Evolutionary conservation across 2,329 filamentous ascomycete species (phyloP).

Genomic region (Scytalidium sp.): DNA sequence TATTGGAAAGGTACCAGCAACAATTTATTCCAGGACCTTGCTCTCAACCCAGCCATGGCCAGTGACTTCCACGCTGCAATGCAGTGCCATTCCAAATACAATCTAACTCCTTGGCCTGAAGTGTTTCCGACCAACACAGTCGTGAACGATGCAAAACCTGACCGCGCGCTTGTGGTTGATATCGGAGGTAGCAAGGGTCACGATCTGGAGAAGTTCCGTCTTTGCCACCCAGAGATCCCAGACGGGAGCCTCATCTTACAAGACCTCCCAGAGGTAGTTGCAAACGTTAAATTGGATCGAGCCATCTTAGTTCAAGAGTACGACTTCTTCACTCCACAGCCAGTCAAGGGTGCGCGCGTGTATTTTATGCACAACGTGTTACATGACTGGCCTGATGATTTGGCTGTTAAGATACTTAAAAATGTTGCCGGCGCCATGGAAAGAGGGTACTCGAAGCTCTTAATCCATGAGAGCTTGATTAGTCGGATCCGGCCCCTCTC

Average conservation of each 20-base stretch:
- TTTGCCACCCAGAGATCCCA: constrained; percentile 21
- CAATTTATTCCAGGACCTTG: constrained; percentile 31
- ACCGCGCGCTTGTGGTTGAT: constrained; percentile 22
- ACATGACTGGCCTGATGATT: constrained; percentile 29
- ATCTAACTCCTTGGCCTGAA: constrained; percentile 34
- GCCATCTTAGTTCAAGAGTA: constrained; percentile 29
- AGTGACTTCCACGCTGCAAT: constrained; percentile 33
- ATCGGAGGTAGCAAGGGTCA: constrained; percentile 19
- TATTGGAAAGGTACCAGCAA: constrained; percentile 22
- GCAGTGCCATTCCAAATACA: constrained; percentile 36
- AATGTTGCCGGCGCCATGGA: constrained; percentile 27
- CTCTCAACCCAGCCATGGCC: constrained; percentile 24
- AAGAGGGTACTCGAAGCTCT: constrained; percentile 32
- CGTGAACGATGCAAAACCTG: constrained; percentile 22
- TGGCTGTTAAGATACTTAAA: constrained; percentile 11
- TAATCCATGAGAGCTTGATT: constrained; percentile 35
- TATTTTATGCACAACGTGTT: constrained; percentile 29
- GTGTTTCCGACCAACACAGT: constrained; percentile 31
- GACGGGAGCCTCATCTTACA: constrained; percentile 20
- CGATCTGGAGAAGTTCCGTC: constrained; percentile 17
- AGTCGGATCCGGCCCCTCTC: constrained; percentile 25
- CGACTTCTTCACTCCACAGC: constrained; percentile 38
- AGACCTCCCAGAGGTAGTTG: constrained; percentile 28
- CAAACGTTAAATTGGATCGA: constrained; percentile 17
- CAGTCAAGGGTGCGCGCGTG: constrained; percentile 34